Conservation (phyloP, 2,329 filamentous ascomycete species). For the Hymenoscyphus occultus region DNA sequence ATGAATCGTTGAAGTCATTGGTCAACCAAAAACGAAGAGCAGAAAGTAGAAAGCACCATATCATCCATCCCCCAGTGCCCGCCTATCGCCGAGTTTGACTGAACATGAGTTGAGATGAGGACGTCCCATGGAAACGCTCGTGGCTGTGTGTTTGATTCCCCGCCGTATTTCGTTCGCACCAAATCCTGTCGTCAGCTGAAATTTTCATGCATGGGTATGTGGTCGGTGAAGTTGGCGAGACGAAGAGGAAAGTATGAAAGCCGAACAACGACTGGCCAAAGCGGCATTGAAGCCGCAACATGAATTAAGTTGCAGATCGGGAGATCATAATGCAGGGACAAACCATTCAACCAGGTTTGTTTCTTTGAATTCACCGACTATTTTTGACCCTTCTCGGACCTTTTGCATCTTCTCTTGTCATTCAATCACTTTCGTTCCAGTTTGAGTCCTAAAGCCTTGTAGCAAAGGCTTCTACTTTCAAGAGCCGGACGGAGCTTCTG, state of each 20-base stretch:
- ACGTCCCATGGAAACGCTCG: background rate
- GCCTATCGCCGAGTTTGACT: background rate
- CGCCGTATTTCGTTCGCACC: background rate
- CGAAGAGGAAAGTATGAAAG: background rate
- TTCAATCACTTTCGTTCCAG: slow-evolving; percentile 1
- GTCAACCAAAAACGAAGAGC: background rate
- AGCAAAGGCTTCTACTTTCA: background rate
- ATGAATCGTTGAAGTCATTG: background rate
- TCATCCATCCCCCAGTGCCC: background rate
- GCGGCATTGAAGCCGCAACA: slow-evolving; percentile 6
- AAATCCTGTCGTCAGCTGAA: background rate
- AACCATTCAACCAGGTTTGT: slow-evolving; percentile 4
- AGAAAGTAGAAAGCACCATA: background rate
- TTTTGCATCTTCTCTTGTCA: background rate
- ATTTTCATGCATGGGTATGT: slow-evolving; percentile 1
- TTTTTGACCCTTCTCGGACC: background rate
- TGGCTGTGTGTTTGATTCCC: slow-evolving; percentile 6
- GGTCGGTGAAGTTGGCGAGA: slow-evolving; percentile 9
- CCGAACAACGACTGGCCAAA: background rate
- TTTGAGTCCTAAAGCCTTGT: too few species aligned
- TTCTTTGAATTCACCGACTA: background rate
- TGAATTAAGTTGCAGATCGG: slow-evolving; percentile 18
- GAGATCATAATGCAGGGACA: slow-evolving; percentile 22
- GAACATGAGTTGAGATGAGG: background rate
- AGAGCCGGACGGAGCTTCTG: background rate